phyloP scores from a whole-genome alignment of 1,284 basidiomycete species.

The Papiliotrema terrestris region DNA sequence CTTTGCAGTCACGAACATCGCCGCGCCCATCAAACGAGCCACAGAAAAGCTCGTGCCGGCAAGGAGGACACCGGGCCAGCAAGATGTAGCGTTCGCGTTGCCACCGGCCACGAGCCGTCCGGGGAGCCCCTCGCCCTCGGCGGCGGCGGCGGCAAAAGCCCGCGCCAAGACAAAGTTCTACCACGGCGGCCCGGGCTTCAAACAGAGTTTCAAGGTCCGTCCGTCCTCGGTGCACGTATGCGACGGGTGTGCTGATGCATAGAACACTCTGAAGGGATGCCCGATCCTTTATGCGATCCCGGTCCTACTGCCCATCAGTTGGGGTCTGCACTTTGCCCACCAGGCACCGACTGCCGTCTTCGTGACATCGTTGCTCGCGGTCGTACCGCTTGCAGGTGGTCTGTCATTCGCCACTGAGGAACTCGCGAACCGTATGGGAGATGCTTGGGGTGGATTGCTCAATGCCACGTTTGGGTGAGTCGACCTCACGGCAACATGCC shows the following conservation, averaged over 20 bases:
- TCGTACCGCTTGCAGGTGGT: conserved; percentile 51
- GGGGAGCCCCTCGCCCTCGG: neutral
- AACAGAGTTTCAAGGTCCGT: conserved; percentile 16
- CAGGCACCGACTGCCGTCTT: conserved; percentile 62
- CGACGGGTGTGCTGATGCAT: neutral
- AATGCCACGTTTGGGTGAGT: conserved; percentile 50
- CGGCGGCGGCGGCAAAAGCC: neutral
- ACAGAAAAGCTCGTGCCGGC: conserved; percentile 7
- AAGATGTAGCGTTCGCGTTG: conserved; percentile 1
- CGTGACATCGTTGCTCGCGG: conserved; percentile 60
- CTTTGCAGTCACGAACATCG: conserved; percentile 3
- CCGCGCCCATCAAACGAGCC: conserved; percentile 2
- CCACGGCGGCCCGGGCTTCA: conserved; percentile 10
- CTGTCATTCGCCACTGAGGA: conserved; percentile 54
- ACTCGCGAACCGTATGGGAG: conserved; percentile 50
- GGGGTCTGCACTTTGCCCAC: conserved; percentile 65
- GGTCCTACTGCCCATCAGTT: conserved; percentile 58
- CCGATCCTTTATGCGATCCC: conserved; percentile 1
- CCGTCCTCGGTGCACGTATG: neutral
- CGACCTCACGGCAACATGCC: neutral
- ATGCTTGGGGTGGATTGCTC: conserved; percentile 50
- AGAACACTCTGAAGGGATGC: conserved; percentile 35
- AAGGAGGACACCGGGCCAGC: neutral
- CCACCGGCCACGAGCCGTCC: neutral
- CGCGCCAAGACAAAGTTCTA: neutral